A percentile compares a stretch with the other conserved stretches of the same genome.
Conservation (phyloP, 768 basidiomycete genomes). For the Hysterangium stoloniferum region DNA sequence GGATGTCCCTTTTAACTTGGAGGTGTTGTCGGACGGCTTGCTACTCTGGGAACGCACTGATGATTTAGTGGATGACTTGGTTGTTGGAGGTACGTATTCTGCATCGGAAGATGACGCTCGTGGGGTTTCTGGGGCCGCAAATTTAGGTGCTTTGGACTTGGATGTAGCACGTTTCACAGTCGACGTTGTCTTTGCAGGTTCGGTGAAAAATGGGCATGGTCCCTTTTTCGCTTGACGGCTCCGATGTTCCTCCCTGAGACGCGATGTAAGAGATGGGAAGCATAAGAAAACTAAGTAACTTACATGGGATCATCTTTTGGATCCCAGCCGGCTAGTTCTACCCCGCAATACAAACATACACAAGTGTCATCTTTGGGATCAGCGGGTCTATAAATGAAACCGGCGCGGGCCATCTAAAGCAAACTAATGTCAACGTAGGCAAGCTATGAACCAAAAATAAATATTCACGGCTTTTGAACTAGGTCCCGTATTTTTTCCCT, state of each 20-base stretch:
- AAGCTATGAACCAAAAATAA: background rate
- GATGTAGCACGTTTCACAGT: background rate
- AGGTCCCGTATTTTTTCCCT: slow-evolving; percentile 53
- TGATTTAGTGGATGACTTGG: background rate
- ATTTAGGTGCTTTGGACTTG: slow-evolving; percentile 3
- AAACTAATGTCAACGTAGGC: slow-evolving; percentile 4
- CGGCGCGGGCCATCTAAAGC: slow-evolving; percentile 77
- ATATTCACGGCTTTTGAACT: slow-evolving; percentile 55
- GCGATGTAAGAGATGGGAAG: background rate
- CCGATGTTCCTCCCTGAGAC: slow-evolving; percentile 9
- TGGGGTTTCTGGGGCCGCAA: background rate
- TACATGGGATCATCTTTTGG: slow-evolving; percentile 81
- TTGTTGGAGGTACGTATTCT: background rate
- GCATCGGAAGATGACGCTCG: slow-evolving; percentile 1
- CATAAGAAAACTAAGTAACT: slow-evolving; percentile 18
- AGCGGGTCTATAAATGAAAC: slow-evolving; percentile 76
- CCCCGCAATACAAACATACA: slow-evolving; percentile 78
- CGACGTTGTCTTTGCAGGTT: background rate
- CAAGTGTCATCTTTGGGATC: slow-evolving; percentile 64
- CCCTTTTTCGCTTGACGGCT: slow-evolving; percentile 10
- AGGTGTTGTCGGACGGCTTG: background rate
- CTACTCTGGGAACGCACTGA: background rate
- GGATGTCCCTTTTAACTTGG: background rate
- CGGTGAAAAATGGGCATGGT: slow-evolving; percentile 10
- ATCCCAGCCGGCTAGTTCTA: slow-evolving; percentile 81